A percentile compares a stretch with the other conserved stretches of the same genome.
phyloP scores from a whole-genome alignment of 2,329 filamentous ascomycete genomes.

The Trichoderma polysporum region DNA sequence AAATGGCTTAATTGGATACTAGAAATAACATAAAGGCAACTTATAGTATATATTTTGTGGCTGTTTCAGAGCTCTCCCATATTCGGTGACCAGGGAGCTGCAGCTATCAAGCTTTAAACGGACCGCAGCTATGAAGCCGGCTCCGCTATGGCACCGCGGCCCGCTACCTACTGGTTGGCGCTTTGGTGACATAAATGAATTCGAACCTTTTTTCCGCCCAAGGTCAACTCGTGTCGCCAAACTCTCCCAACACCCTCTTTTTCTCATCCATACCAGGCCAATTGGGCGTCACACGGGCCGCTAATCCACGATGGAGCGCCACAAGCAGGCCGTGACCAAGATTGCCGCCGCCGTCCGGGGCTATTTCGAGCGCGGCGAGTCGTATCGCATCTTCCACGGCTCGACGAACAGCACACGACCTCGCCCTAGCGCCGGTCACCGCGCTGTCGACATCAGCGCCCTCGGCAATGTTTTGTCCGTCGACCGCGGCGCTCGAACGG shows the following conservation, averaged over 20 bases:
- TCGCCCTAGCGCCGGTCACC: constrained; percentile 33
- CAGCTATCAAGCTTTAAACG: neutral
- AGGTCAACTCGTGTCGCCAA: constrained; percentile 11
- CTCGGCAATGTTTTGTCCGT: constrained; percentile 65
- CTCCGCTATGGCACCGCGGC: neutral
- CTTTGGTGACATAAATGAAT: neutral
- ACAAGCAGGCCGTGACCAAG: constrained; percentile 47
- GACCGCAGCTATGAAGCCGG: neutral
- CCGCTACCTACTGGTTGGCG: neutral
- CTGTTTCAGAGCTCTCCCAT: no score
- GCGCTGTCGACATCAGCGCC: constrained; percentile 61
- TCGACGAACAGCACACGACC: constrained; percentile 72
- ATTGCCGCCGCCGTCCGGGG: constrained; percentile 49
- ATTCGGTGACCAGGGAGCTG: no score
- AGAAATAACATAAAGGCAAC: no score
- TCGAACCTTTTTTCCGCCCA: neutral
- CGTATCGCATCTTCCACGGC: constrained; percentile 76
- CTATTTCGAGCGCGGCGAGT: constrained; percentile 49
- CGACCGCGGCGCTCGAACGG: constrained; percentile 53
- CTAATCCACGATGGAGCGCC: constrained; percentile 47
- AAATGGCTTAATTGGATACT: no score
- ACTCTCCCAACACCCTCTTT: neutral
- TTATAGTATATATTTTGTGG: no score
- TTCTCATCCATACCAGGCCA: neutral
- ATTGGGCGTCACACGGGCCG: neutral